Evolutionary conservation across 2,329 filamentous ascomycete genomes (phyloP).

Genomic region (Pseudogymnoascus sp.): DNA sequence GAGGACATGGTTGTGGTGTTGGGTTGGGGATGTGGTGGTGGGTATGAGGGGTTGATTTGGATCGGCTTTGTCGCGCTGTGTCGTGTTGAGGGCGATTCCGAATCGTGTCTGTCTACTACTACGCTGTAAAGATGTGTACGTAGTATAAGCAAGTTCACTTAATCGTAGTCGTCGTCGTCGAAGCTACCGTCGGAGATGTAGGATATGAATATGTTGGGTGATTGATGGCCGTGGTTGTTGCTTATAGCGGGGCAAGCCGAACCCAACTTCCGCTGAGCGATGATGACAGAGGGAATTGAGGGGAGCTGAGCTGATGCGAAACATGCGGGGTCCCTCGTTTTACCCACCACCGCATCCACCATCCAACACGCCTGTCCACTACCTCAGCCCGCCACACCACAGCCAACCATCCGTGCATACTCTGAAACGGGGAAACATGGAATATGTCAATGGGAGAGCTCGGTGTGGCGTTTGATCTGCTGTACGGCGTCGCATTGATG

Average conservation of each 20-base stretch:
- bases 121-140: neutral
- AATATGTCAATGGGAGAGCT: neutral
- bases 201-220: neutral
- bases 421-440: neutral
- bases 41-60: neutral
- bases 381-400: neutral
- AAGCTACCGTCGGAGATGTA: neutral
- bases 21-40: neutral
- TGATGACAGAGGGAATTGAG: slow-evolving; percentile 2
- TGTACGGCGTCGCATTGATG: neutral
- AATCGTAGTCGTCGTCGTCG: neutral
- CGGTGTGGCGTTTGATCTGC: neutral
- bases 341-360: neutral
- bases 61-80: neutral
- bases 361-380: neutral
- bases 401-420: slow-evolving; percentile 1
- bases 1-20: neutral
- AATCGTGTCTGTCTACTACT: neutral
- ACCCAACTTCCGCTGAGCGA: neutral
- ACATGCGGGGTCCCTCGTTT: neutral
- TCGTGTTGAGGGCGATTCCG: neutral
- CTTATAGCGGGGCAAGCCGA: neutral
- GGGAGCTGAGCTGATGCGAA: neutral
- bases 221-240: neutral
- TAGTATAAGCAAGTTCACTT: neutral